These are phyloP conservation scores for Rhazya stricta DNA, from an alignment of 257 asterid species.

Conservation along the genomic window DNA sequence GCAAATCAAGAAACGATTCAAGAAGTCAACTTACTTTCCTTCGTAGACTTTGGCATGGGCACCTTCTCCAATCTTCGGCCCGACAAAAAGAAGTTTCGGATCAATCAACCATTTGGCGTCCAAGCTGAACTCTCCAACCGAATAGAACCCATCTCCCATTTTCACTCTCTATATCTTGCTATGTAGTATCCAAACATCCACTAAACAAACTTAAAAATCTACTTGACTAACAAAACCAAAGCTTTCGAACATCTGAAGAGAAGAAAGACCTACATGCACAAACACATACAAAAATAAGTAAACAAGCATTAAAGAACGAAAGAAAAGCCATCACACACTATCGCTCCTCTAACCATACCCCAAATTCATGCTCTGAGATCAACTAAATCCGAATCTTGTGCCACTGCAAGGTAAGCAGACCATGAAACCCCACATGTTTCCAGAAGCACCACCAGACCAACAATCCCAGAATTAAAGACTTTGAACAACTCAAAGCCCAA, in stretches of 20 bases:
- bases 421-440: conserved; percentile 13
- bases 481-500: background rate
- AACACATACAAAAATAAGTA: background rate
- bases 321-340: conserved; percentile 7
- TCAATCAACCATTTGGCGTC: conserved; percentile 81
- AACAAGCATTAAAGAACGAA: conserved; percentile 1
- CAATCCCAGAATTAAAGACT: background rate
- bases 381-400: conserved; percentile 12
- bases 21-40: conserved; percentile 77
- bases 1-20: conserved; percentile 6
- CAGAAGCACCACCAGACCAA: background rate
- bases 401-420: conserved; percentile 7
- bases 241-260: background rate
- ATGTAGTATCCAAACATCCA: conserved; percentile 9
- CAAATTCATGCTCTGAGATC: conserved; percentile 21
- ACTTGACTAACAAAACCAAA: conserved; percentile 20
- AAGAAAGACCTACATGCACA: background rate
- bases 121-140: conserved; percentile 57
- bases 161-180: conserved; percentile 18
- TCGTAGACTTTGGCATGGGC: conserved; percentile 97
- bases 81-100: conserved; percentile 85
- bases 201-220: conserved; percentile 27
- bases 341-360: conserved; percentile 4
- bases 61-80: conserved; percentile 97
- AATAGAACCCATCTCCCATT: conserved; percentile 75